Conservation (phyloP, 441 rosid genomes). For the Populus hybrid region DNA sequence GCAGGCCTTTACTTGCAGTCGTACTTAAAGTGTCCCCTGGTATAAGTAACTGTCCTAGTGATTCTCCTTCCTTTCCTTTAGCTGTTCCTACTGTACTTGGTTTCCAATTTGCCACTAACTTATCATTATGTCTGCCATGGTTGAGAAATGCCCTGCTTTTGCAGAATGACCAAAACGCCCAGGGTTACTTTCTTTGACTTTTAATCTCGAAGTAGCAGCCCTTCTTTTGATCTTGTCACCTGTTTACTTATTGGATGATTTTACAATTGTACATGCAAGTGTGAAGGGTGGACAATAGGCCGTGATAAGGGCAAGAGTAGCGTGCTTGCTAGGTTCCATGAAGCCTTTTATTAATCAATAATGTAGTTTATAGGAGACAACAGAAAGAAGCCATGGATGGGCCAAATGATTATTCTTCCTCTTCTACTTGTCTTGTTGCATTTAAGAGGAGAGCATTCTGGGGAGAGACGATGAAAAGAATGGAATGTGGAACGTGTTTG, state of each 20-base stretch:
- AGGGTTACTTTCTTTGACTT: background rate
- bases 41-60: background rate
- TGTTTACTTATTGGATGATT: background rate
- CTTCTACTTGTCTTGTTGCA: constrained; percentile 41
- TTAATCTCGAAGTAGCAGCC: background rate
- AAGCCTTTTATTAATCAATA: constrained; percentile 18
- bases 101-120: constrained; percentile 1
- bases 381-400: constrained; percentile 40
- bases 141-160: constrained; percentile 4
- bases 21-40: constrained; percentile 11
- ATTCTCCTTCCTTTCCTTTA: constrained; percentile 12
- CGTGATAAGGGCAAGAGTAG: constrained; percentile 26
- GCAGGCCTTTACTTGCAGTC: constrained; percentile 7
- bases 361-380: constrained; percentile 35
- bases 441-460: constrained; percentile 12
- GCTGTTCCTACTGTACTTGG: background rate
- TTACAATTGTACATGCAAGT: constrained; percentile 5
- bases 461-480: constrained; percentile 33
- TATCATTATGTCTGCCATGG: constrained; percentile 23
- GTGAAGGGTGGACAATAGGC: constrained; percentile 36
- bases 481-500: constrained; percentile 21
- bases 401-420: constrained; percentile 16
- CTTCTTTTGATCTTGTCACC: background rate
- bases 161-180: background rate
- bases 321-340: constrained; percentile 14